A percentile compares a stretch with the other conserved stretches of the same genome.
phyloP scores from a whole-genome alignment of 345 rosid species.

The Jatropha curcas region DNA sequence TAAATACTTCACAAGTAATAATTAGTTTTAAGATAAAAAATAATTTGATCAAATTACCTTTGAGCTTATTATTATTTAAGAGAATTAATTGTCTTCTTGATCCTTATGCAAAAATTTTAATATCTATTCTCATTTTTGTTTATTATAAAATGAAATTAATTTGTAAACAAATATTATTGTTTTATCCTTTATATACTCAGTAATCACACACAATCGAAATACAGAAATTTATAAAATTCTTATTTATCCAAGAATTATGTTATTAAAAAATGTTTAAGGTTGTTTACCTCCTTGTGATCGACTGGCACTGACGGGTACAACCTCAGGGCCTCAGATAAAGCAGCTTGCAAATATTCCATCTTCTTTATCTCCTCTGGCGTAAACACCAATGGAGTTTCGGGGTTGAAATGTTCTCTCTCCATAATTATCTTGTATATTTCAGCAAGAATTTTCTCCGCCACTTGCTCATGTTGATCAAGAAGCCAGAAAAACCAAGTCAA shows the following conservation, averaged over 20 bases:
- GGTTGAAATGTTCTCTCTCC: constrained; percentile 42
- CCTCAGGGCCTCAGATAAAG: constrained; percentile 87
- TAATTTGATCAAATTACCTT: no score
- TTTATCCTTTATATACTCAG: no score
- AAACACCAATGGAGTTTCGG: constrained; percentile 37
- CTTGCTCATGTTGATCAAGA: constrained; percentile 58
- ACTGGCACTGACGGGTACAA: constrained; percentile 95
- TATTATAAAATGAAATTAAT: no score
- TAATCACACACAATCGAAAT: no score
- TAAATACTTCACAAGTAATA: no score
- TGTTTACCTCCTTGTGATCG: constrained; percentile 95
- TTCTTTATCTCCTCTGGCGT: constrained; percentile 83
- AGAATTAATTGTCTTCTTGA: no score
- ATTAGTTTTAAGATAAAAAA: no score
- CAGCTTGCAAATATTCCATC: constrained; percentile 97
- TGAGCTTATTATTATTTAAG: no score
- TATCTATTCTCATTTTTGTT: no score
- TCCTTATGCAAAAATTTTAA: no score
- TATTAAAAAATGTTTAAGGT: not conserved
- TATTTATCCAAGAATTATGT: not conserved
- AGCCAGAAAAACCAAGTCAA: constrained; percentile 96
- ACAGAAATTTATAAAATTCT: not conserved
- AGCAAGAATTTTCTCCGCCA: constrained; percentile 56
- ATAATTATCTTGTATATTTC: constrained; percentile 57
- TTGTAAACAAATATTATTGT: no score